These are phyloP conservation scores for Ampelocalamus luodianensis DNA, from an alignment of 176 grass and related monocot species.

Conservation along the genomic window DNA sequence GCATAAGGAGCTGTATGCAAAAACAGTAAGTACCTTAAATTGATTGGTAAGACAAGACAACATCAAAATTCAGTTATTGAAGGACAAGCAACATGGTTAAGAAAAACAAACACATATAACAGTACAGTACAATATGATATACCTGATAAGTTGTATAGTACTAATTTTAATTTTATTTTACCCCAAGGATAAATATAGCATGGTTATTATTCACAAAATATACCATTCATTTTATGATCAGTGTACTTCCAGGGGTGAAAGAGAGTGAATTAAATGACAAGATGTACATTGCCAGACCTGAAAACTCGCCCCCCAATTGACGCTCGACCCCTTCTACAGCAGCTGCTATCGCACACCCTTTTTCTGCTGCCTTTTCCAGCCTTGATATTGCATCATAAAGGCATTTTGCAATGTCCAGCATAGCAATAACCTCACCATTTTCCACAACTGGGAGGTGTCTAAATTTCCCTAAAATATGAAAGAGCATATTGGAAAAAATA, in stretches of 20 bases:
- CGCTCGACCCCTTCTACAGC: slow-evolving; percentile 95
- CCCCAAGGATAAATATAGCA: slow-evolving; percentile 28
- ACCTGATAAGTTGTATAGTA: slow-evolving; percentile 28
- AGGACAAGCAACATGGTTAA: slow-evolving; percentile 15
- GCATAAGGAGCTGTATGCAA: slow-evolving; percentile 77
- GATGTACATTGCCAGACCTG: slow-evolving; percentile 51
- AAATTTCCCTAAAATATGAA: slow-evolving; percentile 87
- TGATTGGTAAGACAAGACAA: slow-evolving; percentile 37
- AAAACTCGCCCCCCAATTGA: slow-evolving; percentile 83
- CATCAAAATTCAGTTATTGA: slow-evolving; percentile 1
- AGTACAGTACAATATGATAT: slow-evolving; percentile 8
- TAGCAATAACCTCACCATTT: slow-evolving; percentile 98
- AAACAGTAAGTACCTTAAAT: slow-evolving; percentile 43
- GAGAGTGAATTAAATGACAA: slow-evolving; percentile 31
- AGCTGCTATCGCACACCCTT: slow-evolving; percentile 92
- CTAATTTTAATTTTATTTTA: slow-evolving; percentile 4
- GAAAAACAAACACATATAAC: slow-evolving; percentile 20
- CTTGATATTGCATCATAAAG: slow-evolving; percentile 96
- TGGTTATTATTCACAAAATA: slow-evolving; percentile 25
- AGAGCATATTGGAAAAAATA: slow-evolving; percentile 39
- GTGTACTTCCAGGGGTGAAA: slow-evolving; percentile 18
- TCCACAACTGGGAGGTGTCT: slow-evolving; percentile 99
- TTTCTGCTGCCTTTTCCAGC: slow-evolving; percentile 96
- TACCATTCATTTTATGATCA: slow-evolving; percentile 17
- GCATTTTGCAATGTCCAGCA: slow-evolving; percentile 98